These are phyloP conservation scores for Capronia americana DNA, from an alignment of 2,329 filamentous ascomycete species.

Conservation along the genomic window DNA sequence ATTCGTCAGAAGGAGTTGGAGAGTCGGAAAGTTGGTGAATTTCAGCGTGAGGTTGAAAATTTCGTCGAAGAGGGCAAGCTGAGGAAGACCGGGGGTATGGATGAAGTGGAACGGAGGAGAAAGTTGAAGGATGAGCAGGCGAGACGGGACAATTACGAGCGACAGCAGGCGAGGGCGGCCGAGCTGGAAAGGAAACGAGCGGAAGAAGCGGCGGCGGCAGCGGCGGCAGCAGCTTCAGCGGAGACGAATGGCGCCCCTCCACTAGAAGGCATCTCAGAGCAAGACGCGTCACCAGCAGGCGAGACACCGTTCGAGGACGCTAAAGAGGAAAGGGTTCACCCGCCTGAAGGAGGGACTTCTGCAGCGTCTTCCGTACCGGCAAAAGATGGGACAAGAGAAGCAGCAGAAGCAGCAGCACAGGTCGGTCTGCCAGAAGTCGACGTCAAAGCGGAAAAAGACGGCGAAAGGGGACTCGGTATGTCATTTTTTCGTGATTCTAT, in stretches of 20 bases:
- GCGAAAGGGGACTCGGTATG: slow-evolving; percentile 68
- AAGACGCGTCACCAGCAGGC: slow-evolving; percentile 30
- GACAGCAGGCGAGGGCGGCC: slow-evolving; percentile 57
- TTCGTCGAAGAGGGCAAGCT: slow-evolving; percentile 91
- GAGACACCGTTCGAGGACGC: slow-evolving; percentile 34
- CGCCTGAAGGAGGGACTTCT: slow-evolving; percentile 25
- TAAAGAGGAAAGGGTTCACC: slow-evolving; percentile 24
- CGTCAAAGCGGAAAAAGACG: slow-evolving; percentile 80
- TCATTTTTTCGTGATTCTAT: slow-evolving; percentile 31
- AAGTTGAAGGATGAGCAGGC: slow-evolving; percentile 86
- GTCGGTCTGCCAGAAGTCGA: slow-evolving; percentile 64
- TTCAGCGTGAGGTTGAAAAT: slow-evolving; percentile 81
- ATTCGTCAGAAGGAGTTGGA: slow-evolving; percentile 86
- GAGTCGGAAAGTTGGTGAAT: slow-evolving; percentile 72
- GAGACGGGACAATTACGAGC: slow-evolving; percentile 73
- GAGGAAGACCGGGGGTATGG: slow-evolving; percentile 94
- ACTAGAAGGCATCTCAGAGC: slow-evolving; percentile 15
- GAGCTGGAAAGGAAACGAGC: slow-evolving; percentile 53
- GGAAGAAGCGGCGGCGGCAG: slow-evolving; percentile 27
- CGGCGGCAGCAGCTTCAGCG: slow-evolving; percentile 27
- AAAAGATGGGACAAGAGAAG: slow-evolving; percentile 19
- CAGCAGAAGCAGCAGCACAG: slow-evolving; percentile 7
- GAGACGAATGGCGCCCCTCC: slow-evolving; percentile 19
- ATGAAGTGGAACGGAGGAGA: slow-evolving; percentile 86
- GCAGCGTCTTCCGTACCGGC: slow-evolving; percentile 10